Evolutionary conservation across 2,329 filamentous ascomycete genomes (phyloP).

Genomic region (Tolypocladium nubicola): DNA sequence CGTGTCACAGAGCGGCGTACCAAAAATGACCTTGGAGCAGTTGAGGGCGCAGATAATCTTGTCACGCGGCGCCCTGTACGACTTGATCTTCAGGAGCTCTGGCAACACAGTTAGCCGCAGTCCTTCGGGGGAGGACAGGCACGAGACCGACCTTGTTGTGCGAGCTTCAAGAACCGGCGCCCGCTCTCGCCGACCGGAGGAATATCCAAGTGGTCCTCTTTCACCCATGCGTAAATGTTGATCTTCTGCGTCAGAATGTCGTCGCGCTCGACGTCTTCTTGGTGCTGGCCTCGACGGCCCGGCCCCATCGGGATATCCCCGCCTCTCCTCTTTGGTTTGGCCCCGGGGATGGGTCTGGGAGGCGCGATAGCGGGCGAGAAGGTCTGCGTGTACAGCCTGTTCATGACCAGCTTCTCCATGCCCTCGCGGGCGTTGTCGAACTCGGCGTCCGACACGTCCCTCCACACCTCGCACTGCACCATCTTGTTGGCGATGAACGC

Average conservation of each 20-base stretch:
- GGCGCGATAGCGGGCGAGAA: constrained; percentile 90
- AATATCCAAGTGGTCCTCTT: constrained; percentile 89
- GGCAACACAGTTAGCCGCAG: constrained; percentile 10
- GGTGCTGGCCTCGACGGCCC: constrained; percentile 87
- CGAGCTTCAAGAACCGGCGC: constrained; percentile 75
- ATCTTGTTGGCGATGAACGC: constrained; percentile 98
- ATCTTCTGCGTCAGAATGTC: constrained; percentile 96
- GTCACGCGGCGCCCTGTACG: constrained; percentile 90
- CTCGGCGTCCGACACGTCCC: constrained; percentile 87
- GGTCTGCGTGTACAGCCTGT: constrained; percentile 86
- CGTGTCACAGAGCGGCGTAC: constrained; percentile 31
- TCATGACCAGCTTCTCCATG: constrained; percentile 99
- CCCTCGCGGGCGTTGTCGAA: constrained; percentile 97
- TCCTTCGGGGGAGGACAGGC: not conserved
- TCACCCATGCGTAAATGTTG: constrained; percentile 91
- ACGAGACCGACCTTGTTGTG: constrained; percentile 62
- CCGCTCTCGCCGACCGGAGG: constrained; percentile 75
- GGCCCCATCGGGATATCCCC: constrained; percentile 62
- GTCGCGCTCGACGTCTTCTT: constrained; percentile 94
- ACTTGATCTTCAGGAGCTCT: constrained; percentile 94
- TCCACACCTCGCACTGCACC: constrained; percentile 94
- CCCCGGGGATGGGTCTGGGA: constrained; percentile 60
- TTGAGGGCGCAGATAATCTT: constrained; percentile 98
- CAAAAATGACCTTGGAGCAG: constrained; percentile 99
- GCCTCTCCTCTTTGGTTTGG: constrained; percentile 57